phyloP scores from a whole-genome alignment of 768 basidiomycete species.

The Rhodotorula toruloides region DNA sequence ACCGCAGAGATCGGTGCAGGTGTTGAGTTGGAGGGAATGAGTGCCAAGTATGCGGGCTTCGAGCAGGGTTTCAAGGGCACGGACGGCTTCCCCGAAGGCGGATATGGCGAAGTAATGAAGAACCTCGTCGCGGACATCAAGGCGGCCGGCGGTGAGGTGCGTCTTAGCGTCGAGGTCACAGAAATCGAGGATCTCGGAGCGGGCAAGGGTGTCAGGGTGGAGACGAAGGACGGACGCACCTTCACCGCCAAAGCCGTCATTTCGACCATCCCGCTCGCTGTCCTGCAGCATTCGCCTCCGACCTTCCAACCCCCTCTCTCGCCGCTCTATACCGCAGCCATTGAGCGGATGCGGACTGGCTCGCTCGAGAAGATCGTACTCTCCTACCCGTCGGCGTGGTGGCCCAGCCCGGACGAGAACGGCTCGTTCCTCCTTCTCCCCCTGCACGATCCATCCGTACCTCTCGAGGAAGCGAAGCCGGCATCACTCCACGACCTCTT shows the following conservation, averaged over 20 bases:
- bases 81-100: slow-evolving; percentile 30
- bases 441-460: slow-evolving; percentile 10
- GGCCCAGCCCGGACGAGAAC: slow-evolving; percentile 29
- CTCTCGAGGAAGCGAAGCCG: slow-evolving; percentile 1
- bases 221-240: background rate
- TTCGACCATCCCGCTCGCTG: slow-evolving; percentile 41
- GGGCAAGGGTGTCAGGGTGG: slow-evolving; percentile 11
- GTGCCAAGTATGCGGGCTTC: slow-evolving; percentile 25
- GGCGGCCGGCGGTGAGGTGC: slow-evolving; percentile 14
- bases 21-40: slow-evolving; percentile 17
- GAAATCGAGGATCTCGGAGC: slow-evolving; percentile 11
- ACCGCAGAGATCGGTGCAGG: slow-evolving; percentile 36
- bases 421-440: slow-evolving; percentile 40
- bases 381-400: slow-evolving; percentile 42
- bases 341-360: slow-evolving; percentile 38
- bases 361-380: slow-evolving; percentile 44
- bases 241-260: slow-evolving; percentile 18
- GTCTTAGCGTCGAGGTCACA: slow-evolving; percentile 12
- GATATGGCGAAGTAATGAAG: slow-evolving; percentile 22
- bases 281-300: slow-evolving; percentile 37
- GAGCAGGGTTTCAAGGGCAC: slow-evolving; percentile 19
- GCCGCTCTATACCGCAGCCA: slow-evolving; percentile 10
- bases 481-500: slow-evolving; percentile 22
- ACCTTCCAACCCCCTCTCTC: slow-evolving; percentile 41
- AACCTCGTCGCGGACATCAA: slow-evolving; percentile 17